Base-by-base conservation (phyloP, 2,329 filamentous ascomycete genomes). In the Lecanicillium sp. region DNA sequence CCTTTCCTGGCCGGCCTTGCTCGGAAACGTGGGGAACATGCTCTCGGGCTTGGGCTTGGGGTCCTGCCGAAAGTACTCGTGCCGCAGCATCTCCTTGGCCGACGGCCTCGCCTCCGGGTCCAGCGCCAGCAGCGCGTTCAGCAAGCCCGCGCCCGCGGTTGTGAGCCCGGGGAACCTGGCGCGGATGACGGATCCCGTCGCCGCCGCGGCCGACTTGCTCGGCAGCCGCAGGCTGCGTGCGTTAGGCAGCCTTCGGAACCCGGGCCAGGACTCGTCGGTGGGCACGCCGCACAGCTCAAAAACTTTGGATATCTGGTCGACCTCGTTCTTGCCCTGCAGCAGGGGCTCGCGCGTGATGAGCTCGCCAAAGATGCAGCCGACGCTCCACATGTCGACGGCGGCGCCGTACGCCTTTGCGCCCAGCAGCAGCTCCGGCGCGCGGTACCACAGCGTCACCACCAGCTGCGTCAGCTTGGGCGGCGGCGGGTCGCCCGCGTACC, bases 361-460 rank as follows among this genome's bases (percentile, higher is more conserved):
- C 65, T 98, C 92, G 44, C 82, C 90, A 56, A 98, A 94, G 54
- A 98, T 88, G 64, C 92, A 97, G 11, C 92, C 92, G 4, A 97
- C 69, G 61, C 85, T 94, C 92, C 92, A 98, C 74, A 97, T 84
- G 63, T 97, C 92, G 50, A 97, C 72, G 44, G 84, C 77, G 1
- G 72, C 66, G 43, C 74, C 81, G 64, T 98, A 98, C 13, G 71
- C 73, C 27, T 76, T 74, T 0, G 85, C 70, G 5, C 92, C 92
- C 3, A 97, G 78, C 2, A 98, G 74, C 10, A 97, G 74, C 62
- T 97, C 92, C 0, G 92, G 92, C 1, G 86, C 76, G 41, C 92
- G 85, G 60, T 98, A 98, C 92, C 92, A 98, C 6, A 98, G 74
- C 6, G 92, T 98, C 14, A 97, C 90, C 45, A 98, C 92, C 33